phyloP scores from a whole-genome alignment of 2,329 filamentous ascomycete genomes.

The Nectriaceae sp. region DNA sequence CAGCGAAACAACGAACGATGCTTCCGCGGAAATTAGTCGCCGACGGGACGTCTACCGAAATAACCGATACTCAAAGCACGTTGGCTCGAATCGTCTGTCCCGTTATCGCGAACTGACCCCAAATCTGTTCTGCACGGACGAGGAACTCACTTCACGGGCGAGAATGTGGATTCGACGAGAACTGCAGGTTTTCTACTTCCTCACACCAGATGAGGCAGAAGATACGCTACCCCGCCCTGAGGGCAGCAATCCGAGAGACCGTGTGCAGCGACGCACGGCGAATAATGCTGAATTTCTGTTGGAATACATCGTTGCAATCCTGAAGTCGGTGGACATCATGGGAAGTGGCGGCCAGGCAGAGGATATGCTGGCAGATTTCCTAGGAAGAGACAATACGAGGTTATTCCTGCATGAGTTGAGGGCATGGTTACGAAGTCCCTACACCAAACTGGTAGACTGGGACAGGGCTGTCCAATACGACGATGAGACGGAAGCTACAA shows the following conservation, averaged over 20 bases:
- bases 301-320: conserved; percentile 80
- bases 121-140: conserved; percentile 61
- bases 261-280: conserved; percentile 39
- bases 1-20: conserved; percentile 5
- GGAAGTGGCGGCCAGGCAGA: conserved; percentile 78
- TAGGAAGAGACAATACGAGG: conserved; percentile 71
- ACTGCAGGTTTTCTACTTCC: conserved; percentile 77
- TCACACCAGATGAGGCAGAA: conserved; percentile 43
- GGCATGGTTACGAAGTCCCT: conserved; percentile 82
- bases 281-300: conserved; percentile 82
- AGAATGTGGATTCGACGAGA: conserved; percentile 83
- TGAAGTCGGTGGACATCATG: conserved; percentile 82
- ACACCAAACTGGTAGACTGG: conserved; percentile 71
- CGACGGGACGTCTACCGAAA: conserved; percentile 74
- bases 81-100: conserved; percentile 80
- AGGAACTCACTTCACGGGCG: conserved; percentile 73
- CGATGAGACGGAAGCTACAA: conserved; percentile 1
- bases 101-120: conserved; percentile 75
- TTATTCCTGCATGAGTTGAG: conserved; percentile 85
- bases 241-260: conserved; percentile 4
- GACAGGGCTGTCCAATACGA: conserved; percentile 77
- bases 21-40: conserved; percentile 34
- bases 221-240: conserved; percentile 5
- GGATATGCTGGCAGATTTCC: conserved; percentile 74
- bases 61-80: conserved; percentile 74